Percentiles rank a stretch among this genome's conserved stretches.
phyloP scores from a whole-genome alignment of 371 early-diverging fungal species.

The Syncephalastrum sp. region DNA sequence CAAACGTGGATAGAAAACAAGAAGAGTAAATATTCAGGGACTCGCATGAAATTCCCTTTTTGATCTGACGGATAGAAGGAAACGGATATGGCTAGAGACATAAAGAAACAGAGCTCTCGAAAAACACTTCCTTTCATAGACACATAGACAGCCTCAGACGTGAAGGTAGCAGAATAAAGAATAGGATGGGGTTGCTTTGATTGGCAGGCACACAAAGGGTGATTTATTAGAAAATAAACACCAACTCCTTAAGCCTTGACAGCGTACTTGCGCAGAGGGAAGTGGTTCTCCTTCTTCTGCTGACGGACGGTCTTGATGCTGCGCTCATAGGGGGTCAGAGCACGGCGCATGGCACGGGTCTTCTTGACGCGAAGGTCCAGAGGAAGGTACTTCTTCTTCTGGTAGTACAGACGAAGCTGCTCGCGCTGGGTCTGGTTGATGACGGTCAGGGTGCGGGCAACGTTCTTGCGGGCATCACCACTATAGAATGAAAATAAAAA shows the following conservation, averaged over 20 bases:
- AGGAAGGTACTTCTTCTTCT: conserved; percentile 90
- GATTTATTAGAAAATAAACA: too few relatives aligned
- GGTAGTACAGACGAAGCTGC: conserved; percentile 79
- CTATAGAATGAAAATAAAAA: conserved; percentile 25
- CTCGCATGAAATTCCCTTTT: too few relatives aligned
- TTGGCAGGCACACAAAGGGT: too few relatives aligned
- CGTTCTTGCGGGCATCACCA: conserved; percentile 82
- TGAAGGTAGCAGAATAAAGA: too few relatives aligned
- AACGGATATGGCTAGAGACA: too few relatives aligned
- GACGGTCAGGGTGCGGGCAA: conserved; percentile 92
- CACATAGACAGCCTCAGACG: too few relatives aligned
- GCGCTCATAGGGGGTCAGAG: conserved; percentile 77
- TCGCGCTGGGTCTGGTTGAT: conserved; percentile 88
- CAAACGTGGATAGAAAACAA: too few relatives aligned
- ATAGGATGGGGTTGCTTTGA: too few relatives aligned
- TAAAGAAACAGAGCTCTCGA: too few relatives aligned
- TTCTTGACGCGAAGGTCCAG: conserved; percentile 93
- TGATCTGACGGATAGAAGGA: too few relatives aligned
- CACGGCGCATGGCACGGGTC: conserved; percentile 96
- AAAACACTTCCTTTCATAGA: too few relatives aligned
- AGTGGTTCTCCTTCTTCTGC: conserved; percentile 80
- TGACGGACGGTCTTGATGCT: conserved; percentile 72
- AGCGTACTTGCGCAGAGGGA: conserved; percentile 85
- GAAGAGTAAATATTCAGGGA: too few relatives aligned
- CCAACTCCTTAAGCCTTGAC: conserved; percentile 70